Conservation (phyloP, 108 stramenopile species). For the Discostella stelligeroides region DNA sequence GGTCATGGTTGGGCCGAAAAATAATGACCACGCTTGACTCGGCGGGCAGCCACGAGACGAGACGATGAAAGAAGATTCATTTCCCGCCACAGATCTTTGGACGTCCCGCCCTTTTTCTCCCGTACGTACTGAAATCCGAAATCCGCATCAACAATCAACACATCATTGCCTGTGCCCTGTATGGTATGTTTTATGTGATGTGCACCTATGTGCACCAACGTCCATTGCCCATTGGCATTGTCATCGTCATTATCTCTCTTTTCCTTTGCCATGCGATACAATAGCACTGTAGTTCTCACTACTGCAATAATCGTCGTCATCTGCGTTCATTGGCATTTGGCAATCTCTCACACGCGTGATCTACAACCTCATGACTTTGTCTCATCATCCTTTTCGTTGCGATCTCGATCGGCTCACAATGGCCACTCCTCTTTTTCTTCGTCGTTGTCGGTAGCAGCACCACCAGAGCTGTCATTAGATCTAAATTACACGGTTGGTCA, state of each 20-base stretch:
- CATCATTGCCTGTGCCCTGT: too few relatives aligned
- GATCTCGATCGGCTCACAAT: not conserved
- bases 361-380: not conserved
- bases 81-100: too few relatives aligned
- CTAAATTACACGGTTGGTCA: not conserved
- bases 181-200: too few relatives aligned
- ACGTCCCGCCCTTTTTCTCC: too few relatives aligned
- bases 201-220: too few relatives aligned
- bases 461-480: not conserved
- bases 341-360: slow-evolving; percentile 6
- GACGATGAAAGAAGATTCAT: too few relatives aligned
- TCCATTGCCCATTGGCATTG: too few relatives aligned
- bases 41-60: too few relatives aligned
- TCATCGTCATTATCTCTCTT: too few relatives aligned
- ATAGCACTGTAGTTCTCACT: not conserved
- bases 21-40: too few relatives aligned
- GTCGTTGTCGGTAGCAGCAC: not conserved
- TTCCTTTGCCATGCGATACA: not conserved
- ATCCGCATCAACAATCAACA: too few relatives aligned
- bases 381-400: not conserved
- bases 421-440: not conserved
- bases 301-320: slow-evolving; percentile 12
- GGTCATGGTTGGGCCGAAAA: not conserved
- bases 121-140: too few relatives aligned
- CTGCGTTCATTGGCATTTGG: slow-evolving; percentile 15